Percentiles rank a stretch among this genome's conserved stretches.
phyloP scores from a whole-genome alignment of 2,329 filamentous ascomycete species.

The Cordyceps javanica region DNA sequence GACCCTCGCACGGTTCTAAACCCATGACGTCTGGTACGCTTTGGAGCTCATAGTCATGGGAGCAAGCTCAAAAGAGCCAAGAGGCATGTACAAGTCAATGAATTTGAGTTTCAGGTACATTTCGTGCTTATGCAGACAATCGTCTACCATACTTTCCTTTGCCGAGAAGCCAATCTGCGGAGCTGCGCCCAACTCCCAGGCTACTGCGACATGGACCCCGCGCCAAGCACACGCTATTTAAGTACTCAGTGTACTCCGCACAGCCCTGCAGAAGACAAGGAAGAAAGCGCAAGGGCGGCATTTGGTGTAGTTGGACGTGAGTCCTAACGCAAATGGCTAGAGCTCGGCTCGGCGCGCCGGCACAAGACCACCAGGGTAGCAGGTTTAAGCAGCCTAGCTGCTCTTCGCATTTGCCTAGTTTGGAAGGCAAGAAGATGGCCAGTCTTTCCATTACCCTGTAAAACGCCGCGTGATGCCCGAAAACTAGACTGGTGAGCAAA shows the following conservation, averaged over 20 bases:
- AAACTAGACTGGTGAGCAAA: background rate
- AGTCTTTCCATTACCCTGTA: background rate
- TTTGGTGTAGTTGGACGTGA: no score
- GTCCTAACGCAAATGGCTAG: no score
- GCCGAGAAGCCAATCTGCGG: no score
- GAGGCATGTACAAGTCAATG: background rate
- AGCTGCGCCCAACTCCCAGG: no score
- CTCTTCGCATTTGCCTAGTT: background rate
- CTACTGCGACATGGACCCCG: no score
- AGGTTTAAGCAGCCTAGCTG: no score
- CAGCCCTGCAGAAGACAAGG: no score
- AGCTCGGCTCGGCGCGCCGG: background rate
- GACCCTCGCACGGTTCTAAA: background rate
- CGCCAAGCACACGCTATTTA: no score
- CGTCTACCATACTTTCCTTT: no score
- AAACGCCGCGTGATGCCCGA: slow-evolving; percentile 6
- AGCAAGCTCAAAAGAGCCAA: background rate
- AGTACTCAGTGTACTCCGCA: no score
- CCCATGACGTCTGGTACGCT: background rate
- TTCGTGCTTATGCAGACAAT: slow-evolving; percentile 2
- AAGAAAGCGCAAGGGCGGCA: no score
- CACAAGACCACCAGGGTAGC: background rate
- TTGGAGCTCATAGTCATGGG: background rate
- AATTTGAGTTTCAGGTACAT: background rate
- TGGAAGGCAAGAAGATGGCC: background rate